These are phyloP conservation scores for Penicillium lagena DNA, from an alignment of 495 filamentous ascomycete species.

Conservation along the genomic window DNA sequence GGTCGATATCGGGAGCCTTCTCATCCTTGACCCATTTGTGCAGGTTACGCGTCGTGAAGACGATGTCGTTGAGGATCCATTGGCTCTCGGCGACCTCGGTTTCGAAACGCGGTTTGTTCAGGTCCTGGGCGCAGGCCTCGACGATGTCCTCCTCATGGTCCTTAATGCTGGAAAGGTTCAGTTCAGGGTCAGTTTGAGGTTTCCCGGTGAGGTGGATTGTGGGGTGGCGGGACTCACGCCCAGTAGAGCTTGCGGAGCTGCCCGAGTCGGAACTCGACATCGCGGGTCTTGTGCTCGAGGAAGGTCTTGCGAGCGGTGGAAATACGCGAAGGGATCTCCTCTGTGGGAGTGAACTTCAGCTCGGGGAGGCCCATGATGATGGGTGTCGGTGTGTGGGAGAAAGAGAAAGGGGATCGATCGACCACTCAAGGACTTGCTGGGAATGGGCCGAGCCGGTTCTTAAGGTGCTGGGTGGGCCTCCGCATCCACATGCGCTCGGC, in stretches of 20 bases:
- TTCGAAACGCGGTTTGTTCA: conserved; percentile 69
- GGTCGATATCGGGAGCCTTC: conserved; percentile 58
- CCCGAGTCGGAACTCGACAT: conserved; percentile 69
- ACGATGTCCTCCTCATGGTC: conserved; percentile 66
- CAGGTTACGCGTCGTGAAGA: conserved; percentile 69
- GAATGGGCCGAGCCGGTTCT: neutral
- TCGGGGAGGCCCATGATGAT: conserved; percentile 38
- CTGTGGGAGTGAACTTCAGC: conserved; percentile 60
- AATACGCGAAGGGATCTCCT: conserved; percentile 55
- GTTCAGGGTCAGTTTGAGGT: conserved; percentile 1
- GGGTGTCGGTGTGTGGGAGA: conserved; percentile 13
- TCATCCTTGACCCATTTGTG: conserved; percentile 81
- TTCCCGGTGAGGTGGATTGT: neutral
- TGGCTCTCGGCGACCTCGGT: conserved; percentile 60
- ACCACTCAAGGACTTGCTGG: neutral
- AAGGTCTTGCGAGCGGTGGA: conserved; percentile 57
- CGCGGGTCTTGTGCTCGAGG: conserved; percentile 70
- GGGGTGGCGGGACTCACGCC: conserved; percentile 45
- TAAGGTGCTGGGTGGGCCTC: conserved; percentile 3
- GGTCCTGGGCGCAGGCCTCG: conserved; percentile 66
- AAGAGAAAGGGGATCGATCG: neutral
- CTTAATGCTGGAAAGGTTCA: conserved; percentile 41
- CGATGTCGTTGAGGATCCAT: conserved; percentile 71
- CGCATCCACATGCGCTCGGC: conserved; percentile 18
- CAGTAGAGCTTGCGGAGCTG: conserved; percentile 94